Base-by-base conservation (phyloP, 208 protist species). In the Lotmaria passim region DNA sequence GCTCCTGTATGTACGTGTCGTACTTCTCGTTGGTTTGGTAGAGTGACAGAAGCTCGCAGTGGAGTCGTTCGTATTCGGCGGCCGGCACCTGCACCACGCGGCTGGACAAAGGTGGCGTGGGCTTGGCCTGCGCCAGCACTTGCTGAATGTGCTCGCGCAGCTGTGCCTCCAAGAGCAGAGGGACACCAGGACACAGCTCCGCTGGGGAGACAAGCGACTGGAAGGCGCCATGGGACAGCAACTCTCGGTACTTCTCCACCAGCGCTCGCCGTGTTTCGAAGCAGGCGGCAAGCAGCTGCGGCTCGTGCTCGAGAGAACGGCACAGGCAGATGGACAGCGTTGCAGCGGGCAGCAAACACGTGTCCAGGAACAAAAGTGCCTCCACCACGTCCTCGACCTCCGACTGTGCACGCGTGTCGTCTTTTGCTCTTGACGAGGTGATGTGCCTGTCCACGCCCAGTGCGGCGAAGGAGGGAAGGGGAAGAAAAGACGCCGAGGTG, bases 21-120 rank as follows among this genome's bases (percentile, higher is more conserved):
- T 82, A 78, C 50, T 36, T 66, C 7, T 64, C 52, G 47, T 82
- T 82, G 12, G 61, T 60, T 4, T 82, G 30, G 44, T 82, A 78
- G n/a, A 82, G 65, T 23, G 41, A 58, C 11, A 82, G 48, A 23
- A 82, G 63, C 52, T 82, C 77, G 30, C n/a, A 63, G 31, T 73
- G 63, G 26, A 65, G 65, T n/a, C 50, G 60, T 43, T 65, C 55
- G 39, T 75, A 75, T 31, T 69, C 61, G 12, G 41, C 70, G 7
- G 39, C 53, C 0, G 70, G 60, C 69, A 75, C 52, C 41, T 24
- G 58, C 59, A 75, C 60, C 33, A 38, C 60, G 23, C 51, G 51
- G 26, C 21, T 17, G 19, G 60, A 17, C 31, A 38, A 23, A n/a
- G 51, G 14, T 7, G 36, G 4, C 6, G 51, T 3, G 23, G 3